Evolutionary conservation across 108 stramenopile genomes (phyloP).

Genomic region (Epithemia pelagica): DNA sequence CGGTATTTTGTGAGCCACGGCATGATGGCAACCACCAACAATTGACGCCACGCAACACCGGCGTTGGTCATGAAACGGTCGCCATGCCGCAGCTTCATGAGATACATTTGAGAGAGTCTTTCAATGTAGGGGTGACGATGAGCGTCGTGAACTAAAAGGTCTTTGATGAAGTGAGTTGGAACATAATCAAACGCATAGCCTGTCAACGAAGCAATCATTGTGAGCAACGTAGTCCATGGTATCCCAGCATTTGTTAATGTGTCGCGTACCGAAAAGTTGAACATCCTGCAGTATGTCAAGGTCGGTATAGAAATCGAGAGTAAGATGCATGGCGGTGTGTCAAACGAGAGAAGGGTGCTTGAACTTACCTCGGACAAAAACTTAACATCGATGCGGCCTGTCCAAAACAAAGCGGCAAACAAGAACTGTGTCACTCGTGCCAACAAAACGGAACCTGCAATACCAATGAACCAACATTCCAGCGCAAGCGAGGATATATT

Average conservation of each 20-base stretch:
- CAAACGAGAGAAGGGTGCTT: no score
- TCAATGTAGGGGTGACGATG: conserved; percentile 69
- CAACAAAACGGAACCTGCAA: conserved; percentile 30
- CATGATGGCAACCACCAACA: conserved; percentile 43
- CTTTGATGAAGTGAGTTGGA: conserved; percentile 22
- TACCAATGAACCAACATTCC: conserved; percentile 37
- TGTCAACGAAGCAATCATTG: not conserved
- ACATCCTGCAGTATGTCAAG: conserved; percentile 12
- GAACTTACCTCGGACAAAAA: conserved; percentile 35
- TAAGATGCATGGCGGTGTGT: no score
- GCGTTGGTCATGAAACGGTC: conserved; percentile 27
- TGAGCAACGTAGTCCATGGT: no score
- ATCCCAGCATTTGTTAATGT: no score
- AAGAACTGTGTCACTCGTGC: conserved; percentile 27
- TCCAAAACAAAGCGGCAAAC: conserved; percentile 24
- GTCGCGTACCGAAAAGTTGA: conserved; percentile 6
- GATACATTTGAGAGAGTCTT: conserved; percentile 40
- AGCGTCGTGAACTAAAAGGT: conserved; percentile 33
- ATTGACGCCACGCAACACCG: conserved; percentile 10
- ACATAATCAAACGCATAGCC: conserved; percentile 27
- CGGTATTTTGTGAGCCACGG: conserved; percentile 48
- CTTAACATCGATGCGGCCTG: conserved; percentile 37
- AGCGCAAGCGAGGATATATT: conserved; percentile 20
- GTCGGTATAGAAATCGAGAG: not conserved
- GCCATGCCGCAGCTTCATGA: conserved; percentile 47